A percentile compares a stretch with the other conserved stretches of the same genome.
These are phyloP conservation scores for Neopestalotiopsis sp. DNA, from an alignment of 2,329 filamentous ascomycete species.

Conservation along the genomic window DNA sequence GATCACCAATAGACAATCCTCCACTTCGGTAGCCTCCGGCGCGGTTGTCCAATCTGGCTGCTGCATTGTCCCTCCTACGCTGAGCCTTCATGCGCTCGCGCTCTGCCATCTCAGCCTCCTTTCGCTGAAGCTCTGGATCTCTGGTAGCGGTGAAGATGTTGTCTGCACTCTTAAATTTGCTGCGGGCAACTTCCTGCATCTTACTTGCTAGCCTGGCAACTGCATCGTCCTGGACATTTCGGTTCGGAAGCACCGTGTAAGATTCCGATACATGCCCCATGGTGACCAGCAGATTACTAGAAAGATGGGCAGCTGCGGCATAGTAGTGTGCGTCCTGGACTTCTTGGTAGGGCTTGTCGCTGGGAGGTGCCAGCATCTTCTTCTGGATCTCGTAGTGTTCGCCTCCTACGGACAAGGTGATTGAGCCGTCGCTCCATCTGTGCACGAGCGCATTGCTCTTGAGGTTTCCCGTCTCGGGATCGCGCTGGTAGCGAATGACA, in stretches of 20 bases:
- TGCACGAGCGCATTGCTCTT: slow-evolving; percentile 78
- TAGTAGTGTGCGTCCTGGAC: slow-evolving; percentile 78
- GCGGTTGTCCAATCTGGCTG: slow-evolving; percentile 66
- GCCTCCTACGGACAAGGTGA: slow-evolving; percentile 76
- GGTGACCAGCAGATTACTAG: slow-evolving; percentile 70
- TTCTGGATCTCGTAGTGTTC: slow-evolving; percentile 77
- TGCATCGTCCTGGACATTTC: slow-evolving; percentile 72
- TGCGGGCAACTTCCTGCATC: slow-evolving; percentile 67
- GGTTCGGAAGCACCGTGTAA: slow-evolving; percentile 70
- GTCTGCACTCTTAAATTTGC: slow-evolving; percentile 57
- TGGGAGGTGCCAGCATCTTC: slow-evolving; percentile 70
- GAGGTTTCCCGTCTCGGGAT: slow-evolving; percentile 67
- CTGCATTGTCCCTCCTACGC: slow-evolving; percentile 70
- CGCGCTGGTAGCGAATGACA: slow-evolving; percentile 72
- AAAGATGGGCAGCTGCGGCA: slow-evolving; percentile 72
- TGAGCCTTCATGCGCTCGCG: slow-evolving; percentile 73
- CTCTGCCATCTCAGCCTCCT: slow-evolving; percentile 74
- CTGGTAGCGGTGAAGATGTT: slow-evolving; percentile 73
- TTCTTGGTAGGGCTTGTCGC: slow-evolving; percentile 65
- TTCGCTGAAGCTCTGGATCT: slow-evolving; percentile 78
- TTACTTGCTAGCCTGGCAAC: slow-evolving; percentile 70
- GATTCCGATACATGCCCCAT: slow-evolving; percentile 79
- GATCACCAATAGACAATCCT: slow-evolving; percentile 69
- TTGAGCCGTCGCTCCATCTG: slow-evolving; percentile 79
- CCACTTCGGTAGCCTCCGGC: slow-evolving; percentile 53